Evolutionary conservation across 2,329 filamentous ascomycete species (phyloP).

Genomic region (Boeremia exigua): DNA sequence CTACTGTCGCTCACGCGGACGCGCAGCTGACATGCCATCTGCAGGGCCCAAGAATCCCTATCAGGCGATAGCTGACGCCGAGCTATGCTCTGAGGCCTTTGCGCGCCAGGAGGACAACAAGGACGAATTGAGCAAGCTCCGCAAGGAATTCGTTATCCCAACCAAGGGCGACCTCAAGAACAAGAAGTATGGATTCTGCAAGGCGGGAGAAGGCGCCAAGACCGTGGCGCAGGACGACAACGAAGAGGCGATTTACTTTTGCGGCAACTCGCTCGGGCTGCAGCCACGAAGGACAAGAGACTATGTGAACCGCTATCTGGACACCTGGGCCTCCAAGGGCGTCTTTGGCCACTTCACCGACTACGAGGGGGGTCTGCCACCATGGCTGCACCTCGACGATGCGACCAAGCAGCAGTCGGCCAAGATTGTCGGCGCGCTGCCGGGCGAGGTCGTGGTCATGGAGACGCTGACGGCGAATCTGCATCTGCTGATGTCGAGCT

Average conservation of each 20-base stretch:
- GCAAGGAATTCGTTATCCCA: slow-evolving; percentile 78
- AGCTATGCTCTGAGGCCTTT: slow-evolving; percentile 41
- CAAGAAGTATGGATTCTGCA: slow-evolving; percentile 52
- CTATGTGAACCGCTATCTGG: slow-evolving; percentile 74
- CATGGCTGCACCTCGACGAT: slow-evolving; percentile 82
- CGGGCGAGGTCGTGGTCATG: slow-evolving; percentile 84
- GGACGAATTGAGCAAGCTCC: slow-evolving; percentile 51
- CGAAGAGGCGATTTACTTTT: slow-evolving; percentile 74
- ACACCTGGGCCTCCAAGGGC: slow-evolving; percentile 83
- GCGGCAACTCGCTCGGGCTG: slow-evolving; percentile 86
- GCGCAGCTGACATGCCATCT: slow-evolving; percentile 27
- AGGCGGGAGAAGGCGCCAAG: slow-evolving; percentile 10
- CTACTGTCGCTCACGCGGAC: neutral
- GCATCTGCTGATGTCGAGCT: slow-evolving; percentile 82
- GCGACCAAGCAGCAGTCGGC: slow-evolving; percentile 73
- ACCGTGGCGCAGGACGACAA: slow-evolving; percentile 26
- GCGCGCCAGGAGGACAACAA: slow-evolving; percentile 44
- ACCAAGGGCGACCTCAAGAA: slow-evolving; percentile 74
- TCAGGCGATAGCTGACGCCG: slow-evolving; percentile 19
- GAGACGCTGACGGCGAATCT: slow-evolving; percentile 83
- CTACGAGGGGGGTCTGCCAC: slow-evolving; percentile 70
- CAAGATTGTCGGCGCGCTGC: slow-evolving; percentile 74
- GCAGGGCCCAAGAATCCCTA: slow-evolving; percentile 32
- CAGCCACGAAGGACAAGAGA: slow-evolving; percentile 73
- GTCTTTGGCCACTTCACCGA: slow-evolving; percentile 82